Base-by-base conservation (phyloP, 2,329 filamentous ascomycete species). In the Fusarium compactum region DNA sequence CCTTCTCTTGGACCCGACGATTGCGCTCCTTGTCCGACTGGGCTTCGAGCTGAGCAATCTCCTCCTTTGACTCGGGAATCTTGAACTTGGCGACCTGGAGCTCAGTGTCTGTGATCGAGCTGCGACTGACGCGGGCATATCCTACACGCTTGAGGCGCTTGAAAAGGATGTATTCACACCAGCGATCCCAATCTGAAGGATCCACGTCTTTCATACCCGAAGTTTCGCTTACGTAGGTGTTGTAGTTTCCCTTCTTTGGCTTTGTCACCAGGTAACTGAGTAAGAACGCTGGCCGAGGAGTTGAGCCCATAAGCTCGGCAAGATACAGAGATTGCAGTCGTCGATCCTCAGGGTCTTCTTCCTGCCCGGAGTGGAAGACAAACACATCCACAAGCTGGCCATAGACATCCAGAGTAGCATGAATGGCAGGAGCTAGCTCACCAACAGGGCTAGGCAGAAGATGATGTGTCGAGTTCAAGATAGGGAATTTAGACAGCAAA, bases 121-220 rank as follows among this genome's bases (percentile, higher is more conserved):
- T 90, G 74, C 96, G 87, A 75, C 92, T 95, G 55, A 99, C 91
- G 57, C 96, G 86, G 6, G 96, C 96, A 79, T 99, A 99, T 2
- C 94, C 95, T 0, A 92, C 91, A 67, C 95, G 88, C 81, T 90
- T 91, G 67, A 99, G 82, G 15, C 90, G 90, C 85, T 98, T 98
- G 86, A 94, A 99, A 27, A 99, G 84, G 71, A 99, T 98, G 81
- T 99, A 99, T 84, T 99, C 95, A 84, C 96, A 99, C 96, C 96
- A 99, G 58, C 96, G 86, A 80, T 99, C 96, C 94, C 94, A 97
- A 79, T 99, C 96, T 5, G 86, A 90, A 0, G 91, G 88, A 77
- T 99, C 96, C 52, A 99, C 96, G 77, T 99, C 96, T 76, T 93
- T 90, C 96, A 99, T 99, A 12, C 94, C 93, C 62, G 92, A 97